Conservation (phyloP, 805 yeast species). For the Myxozyma melibiosi region DNA sequence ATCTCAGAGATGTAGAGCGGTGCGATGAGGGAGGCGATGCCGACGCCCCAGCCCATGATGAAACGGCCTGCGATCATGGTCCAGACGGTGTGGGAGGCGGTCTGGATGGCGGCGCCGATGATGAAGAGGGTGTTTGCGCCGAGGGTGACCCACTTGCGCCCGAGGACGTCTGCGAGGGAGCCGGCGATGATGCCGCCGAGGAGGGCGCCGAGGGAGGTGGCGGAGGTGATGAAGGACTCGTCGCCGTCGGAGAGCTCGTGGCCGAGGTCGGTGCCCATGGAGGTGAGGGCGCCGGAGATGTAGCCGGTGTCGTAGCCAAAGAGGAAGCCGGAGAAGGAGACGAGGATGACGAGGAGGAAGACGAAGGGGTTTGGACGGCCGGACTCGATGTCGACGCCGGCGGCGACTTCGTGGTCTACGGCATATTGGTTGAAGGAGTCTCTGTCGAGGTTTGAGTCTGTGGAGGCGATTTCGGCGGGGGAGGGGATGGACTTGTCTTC, state of each 20-base stretch:
- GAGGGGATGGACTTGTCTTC: neutral
- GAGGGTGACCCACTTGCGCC: conserved; percentile 83
- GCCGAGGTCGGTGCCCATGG: conserved; percentile 74
- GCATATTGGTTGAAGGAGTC: neutral
- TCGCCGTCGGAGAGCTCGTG: conserved; percentile 68
- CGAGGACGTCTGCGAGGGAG: conserved; percentile 73
- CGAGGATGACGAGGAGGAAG: conserved; percentile 39
- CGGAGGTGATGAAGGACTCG: conserved; percentile 88
- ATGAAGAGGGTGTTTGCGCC: conserved; percentile 80
- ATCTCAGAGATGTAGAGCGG: conserved; percentile 90
- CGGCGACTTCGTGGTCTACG: conserved; percentile 9
- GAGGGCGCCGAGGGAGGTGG: conserved; percentile 92
- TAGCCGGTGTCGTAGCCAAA: conserved; percentile 98
- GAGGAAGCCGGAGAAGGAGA: conserved; percentile 93
- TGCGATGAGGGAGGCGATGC: conserved; percentile 90
- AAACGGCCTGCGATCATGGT: conserved; percentile 90
- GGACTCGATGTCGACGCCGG: conserved; percentile 32
- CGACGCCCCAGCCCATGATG: conserved; percentile 95
- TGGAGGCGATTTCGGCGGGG: neutral
- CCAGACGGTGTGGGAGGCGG: conserved; percentile 80
- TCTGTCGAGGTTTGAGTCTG: neutral
- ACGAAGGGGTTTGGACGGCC: conserved; percentile 34
- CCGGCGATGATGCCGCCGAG: conserved; percentile 82
- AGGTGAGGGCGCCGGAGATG: conserved; percentile 88
- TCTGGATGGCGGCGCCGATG: conserved; percentile 82